Percentiles rank a stretch among this genome's conserved stretches.
phyloP scores from a whole-genome alignment of 148 eudicot species.

The Spergularia marina region DNA sequence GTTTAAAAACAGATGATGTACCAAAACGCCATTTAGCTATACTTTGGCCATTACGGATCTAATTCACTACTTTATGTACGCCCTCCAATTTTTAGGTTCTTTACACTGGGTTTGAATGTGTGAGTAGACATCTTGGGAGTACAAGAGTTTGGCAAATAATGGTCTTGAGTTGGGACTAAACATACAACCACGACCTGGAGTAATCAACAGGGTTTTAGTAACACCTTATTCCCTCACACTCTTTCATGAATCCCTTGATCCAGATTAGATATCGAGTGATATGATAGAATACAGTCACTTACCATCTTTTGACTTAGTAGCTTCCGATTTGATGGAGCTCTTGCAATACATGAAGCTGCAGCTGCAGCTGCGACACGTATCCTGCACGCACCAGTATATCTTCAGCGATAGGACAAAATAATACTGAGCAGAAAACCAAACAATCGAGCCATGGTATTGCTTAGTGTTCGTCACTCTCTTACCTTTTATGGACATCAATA shows the following conservation, averaged over 20 bases:
- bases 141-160: too few relatives aligned
- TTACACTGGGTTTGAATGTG: too few relatives aligned
- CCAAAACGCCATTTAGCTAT: too few relatives aligned
- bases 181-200: too few relatives aligned
- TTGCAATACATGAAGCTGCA: slow-evolving; percentile 64
- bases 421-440: neutral
- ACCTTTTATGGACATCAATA: slow-evolving; percentile 88
- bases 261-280: neutral
- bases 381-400: slow-evolving; percentile 34
- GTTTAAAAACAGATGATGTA: too few relatives aligned
- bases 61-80: too few relatives aligned
- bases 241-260: neutral
- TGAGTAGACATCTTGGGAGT: too few relatives aligned
- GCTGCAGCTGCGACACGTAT: slow-evolving; percentile 85
- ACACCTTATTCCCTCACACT: neutral
- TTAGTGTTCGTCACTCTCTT: slow-evolving; percentile 9
- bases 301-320: slow-evolving; percentile 44
- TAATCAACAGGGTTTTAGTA: neutral
- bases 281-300: slow-evolving; percentile 3
- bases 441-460: neutral
- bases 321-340: slow-evolving; percentile 64
- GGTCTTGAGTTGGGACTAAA: too few relatives aligned
- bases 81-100: too few relatives aligned
- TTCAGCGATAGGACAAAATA: neutral
- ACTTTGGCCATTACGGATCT: too few relatives aligned